Evolutionary conservation across 1,139 yeast genomes (phyloP), one percentile per base, ranked within the genome.

Genomic region (Pneumocystis sp.): DNA sequence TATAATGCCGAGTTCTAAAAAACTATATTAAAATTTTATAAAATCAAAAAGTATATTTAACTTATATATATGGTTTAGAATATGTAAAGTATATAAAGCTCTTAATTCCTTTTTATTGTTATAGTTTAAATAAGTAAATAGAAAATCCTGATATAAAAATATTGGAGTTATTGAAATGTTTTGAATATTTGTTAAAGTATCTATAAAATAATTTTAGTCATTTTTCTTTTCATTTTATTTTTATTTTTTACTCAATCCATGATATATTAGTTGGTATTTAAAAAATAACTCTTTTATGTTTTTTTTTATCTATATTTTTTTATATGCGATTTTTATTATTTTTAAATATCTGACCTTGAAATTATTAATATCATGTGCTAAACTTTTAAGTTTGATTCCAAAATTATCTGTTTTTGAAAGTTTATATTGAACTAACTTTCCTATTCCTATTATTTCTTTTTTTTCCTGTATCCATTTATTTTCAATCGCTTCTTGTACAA

Each of bases 81-180:
- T 81, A 76, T 93, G 98, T 68, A 88, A 72, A 0, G 81, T 75
- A 73, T 88, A 89, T 37, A 89, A 75, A 67, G 82, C 83, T 70
- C 85, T 83, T 71, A 90, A 82, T 61, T 81, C 80, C 1, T 73
- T 70, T 63, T 78, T 80, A 19, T 80, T 76, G 1, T 73, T 73
- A 66, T 76, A 74, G 0, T 79, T 76, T 61, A 82, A 79, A 70
- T 83, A 83, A 59, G 95, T 89, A 70, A 80, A 83, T 25, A 83
- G 77, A 6, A 91, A 74, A 73, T 93, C 97, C 70, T 82, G 82
- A 74, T 93, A 91, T 65, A 82, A 82, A 68, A 88, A 79, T 75
- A 93, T 79, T 0, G 91, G 85, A 45, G 83, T 83, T 8, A 86
- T 77, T 0, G 84, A 69, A 56, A 76, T 74, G 61, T 73, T 71